Evolutionary conservation across 1,284 basidiomycete genomes (phyloP), one percentile per base, ranked within the genome.

Genomic region (Puccinia coronata): DNA sequence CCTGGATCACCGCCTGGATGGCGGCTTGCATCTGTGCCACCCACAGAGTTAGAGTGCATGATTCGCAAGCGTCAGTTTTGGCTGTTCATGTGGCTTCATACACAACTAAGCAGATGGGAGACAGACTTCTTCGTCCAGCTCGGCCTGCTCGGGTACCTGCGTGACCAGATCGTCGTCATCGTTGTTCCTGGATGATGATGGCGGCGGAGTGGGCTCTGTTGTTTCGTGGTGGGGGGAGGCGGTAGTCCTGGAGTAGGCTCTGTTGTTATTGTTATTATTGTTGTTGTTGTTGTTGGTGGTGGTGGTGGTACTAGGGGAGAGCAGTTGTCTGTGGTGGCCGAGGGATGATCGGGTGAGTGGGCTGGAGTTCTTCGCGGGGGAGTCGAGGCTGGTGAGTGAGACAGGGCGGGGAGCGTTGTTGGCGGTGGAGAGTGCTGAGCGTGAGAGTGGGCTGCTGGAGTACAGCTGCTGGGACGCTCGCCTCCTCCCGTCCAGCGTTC

Each of bases 1-100:
- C 77, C 11, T 79, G 61, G 18, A 79, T 55, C 31, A 79, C 77
- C 23, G 47, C n/a, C 41, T 65, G 34, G 20, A 79, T 65, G 31
- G 77, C 77, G 11, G 36, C 49, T 41, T 79, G 59, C 77, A 79
- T 79, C 77, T 79, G 49, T 47, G 43, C n/a, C n/a, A n/a, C n/a
- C n/a, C n/a, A n/a, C n/a, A n/a, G 49, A 43, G 20, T 11, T 57
- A 8, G 55, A 71, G 31, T 49, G 14, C 8, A 47, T 47, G 9
- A 43, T 6, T 14, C 36, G 69, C 34, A 41, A 67, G 55, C n/a
- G 28, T 23, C 20, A 57, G 28, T 9, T 57, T 16, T 16, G 8
- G 43, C 16, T 47, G 8, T 47, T 16, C 16, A 8, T 47, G 8
- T 47, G 8, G 43, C 16, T 47, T 11, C 31, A 23, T 59, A 8